Evolutionary conservation across 169 alveolate species (phyloP).

Genomic region (Neospora caninum): DNA sequence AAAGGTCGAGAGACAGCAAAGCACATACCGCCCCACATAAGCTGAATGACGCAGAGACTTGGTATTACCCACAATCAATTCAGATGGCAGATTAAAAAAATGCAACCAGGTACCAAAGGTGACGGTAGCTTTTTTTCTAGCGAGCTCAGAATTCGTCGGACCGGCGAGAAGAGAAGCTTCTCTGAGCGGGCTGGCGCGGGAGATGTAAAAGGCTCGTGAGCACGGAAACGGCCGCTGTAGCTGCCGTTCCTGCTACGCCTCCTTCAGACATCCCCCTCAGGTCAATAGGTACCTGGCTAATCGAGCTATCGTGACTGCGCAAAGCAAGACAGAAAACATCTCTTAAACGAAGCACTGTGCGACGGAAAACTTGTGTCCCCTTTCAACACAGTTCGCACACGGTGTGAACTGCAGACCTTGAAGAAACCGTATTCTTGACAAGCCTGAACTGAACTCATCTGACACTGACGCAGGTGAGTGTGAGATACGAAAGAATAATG

Average conservation of each 20-base stretch:
- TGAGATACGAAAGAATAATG: too few species aligned
- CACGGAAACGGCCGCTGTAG: background rate
- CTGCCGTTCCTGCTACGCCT: constrained; percentile 30
- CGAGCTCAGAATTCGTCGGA: constrained; percentile 21
- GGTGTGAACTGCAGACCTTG: too few species aligned
- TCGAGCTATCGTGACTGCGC: constrained; percentile 36
- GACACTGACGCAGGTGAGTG: too few species aligned
- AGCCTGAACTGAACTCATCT: too few species aligned
- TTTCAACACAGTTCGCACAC: too few species aligned
- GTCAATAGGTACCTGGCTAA: constrained; percentile 12
- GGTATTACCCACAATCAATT: too few species aligned
- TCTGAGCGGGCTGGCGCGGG: constrained; percentile 1
- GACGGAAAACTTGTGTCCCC: too few species aligned
- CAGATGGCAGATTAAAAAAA: background rate
- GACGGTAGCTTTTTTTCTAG: too few species aligned
- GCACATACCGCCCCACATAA: too few species aligned
- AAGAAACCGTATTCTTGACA: too few species aligned
- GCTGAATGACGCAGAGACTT: too few species aligned
- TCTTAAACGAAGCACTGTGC: background rate
- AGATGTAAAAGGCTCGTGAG: constrained; percentile 18
- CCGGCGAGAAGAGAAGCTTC: background rate
- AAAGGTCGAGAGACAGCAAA: too few species aligned
- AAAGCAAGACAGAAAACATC: background rate
- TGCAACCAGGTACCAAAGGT: background rate
- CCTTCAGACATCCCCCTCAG: background rate